Base-by-base conservation (phyloP, 2,329 filamentous ascomycete genomes). In the Xylaria sp. region DNA sequence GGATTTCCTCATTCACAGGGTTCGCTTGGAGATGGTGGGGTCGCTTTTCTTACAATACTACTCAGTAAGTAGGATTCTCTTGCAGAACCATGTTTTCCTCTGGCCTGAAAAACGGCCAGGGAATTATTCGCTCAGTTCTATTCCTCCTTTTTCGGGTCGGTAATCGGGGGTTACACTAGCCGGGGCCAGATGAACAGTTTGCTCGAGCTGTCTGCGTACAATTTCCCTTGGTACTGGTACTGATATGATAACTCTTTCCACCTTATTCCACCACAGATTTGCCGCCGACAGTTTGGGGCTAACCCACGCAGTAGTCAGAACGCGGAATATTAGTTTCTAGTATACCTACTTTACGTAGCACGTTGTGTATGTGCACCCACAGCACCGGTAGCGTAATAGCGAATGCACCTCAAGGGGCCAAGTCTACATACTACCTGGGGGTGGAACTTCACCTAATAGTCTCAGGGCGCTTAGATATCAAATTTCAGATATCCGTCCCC, bases 1-100 rank as follows among this genome's bases (percentile, higher is more conserved):
- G 68, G 36, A 62, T 69, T 69, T 52, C 67, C 59, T 63, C 48
- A 58, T 67, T 67, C 51, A 52, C 61, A 58, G 43, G 43, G 49
- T 59, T 54, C 52, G 59, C 31, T 54, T 49, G 33, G 49, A 20
- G 55, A 46, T n/a, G 41, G 62, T 65, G 56, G 61, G 62, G 18
- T 61, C 39, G 60, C 31, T 46, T 46, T 68, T 67, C 46, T 56
- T 46, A 9, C n/a, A 20, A 36, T 36, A 36, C 33, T 36, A 36
- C 33, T 36, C 33, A 36, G 10, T 36, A 36, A 36, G 33, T 36
- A 25, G 39, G 49, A 33, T 56, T 63, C 49, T 41, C 49, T 51
- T 12, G 39, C 39, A 25, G 20, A 20, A 56, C 33, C 54, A 41
- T 23, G 46, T 31, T 25, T 18, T 39, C 51, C 13, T 51, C 28